A percentile compares a stretch with the other conserved stretches of the same genome.
Conservation (phyloP, 306 rosid species). For the Quercus mongolica region DNA sequence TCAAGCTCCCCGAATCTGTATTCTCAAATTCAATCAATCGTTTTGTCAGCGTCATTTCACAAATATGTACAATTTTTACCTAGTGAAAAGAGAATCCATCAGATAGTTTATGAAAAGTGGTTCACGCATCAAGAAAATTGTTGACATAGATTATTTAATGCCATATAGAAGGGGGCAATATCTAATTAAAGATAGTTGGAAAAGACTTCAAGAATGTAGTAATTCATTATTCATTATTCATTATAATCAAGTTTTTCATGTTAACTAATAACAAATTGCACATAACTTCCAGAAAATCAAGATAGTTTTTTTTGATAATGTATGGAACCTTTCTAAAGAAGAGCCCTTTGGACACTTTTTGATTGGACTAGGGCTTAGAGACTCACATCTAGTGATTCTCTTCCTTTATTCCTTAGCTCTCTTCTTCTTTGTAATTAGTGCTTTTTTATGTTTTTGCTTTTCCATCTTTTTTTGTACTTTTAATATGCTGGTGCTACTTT, state of each 20-base stretch:
- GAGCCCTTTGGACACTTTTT: too few species aligned
- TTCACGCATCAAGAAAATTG: neutral
- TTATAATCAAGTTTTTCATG: neutral
- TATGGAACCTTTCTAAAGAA: too few species aligned
- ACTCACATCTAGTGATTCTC: too few species aligned
- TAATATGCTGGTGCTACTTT: too few species aligned
- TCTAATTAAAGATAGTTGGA: neutral
- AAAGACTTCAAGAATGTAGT: neutral
- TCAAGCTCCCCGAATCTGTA: conserved; percentile 84
- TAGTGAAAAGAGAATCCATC: conserved; percentile 28
- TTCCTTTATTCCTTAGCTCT: too few species aligned
- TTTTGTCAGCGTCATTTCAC: conserved; percentile 87
- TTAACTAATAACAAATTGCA: neutral
- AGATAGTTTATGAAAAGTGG: neutral
- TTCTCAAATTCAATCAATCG: conserved; percentile 86
- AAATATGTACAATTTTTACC: conserved; percentile 78
- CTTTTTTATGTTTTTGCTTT: too few species aligned
- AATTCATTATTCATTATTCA: neutral
- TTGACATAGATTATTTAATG: neutral
- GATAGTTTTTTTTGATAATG: neutral
- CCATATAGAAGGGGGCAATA: neutral
- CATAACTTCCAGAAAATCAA: neutral
- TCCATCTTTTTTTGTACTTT: too few species aligned
- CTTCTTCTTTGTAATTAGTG: too few species aligned
- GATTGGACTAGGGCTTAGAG: too few species aligned